Evolutionary conservation across 768 basidiomycete species (phyloP), one percentile per base, ranked within the genome.

Genomic region (Rhodotorula paludigena): DNA sequence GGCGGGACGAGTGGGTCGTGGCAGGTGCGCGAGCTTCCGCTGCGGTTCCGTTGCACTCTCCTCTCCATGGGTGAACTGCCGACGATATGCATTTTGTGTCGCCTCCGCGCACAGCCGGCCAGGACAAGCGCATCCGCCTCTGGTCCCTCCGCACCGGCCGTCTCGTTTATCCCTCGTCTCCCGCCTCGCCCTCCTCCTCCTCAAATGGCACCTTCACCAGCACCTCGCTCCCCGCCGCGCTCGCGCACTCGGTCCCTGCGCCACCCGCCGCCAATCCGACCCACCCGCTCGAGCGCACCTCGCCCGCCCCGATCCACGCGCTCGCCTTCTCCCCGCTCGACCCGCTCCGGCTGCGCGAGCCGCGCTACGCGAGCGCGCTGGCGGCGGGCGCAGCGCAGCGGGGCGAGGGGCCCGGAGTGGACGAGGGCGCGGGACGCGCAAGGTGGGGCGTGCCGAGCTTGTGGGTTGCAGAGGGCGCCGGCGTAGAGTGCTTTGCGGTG

Each of bases 141-240:
- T 72, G 63, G 60, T 72, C 71, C 18, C 71, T 72, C 39, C 59
- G 57, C 16, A 68, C 59, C n/a, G 66, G 70, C 21, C 38, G 11
- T 5, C 36, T 41, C 16, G 20, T 65, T n/a, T n/a, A n/a, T n/a
- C n/a, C n/a, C n/a, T n/a, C n/a, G n/a, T n/a, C n/a, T n/a, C n/a
- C n/a, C 56, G n/a, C 42, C 30, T 33, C 35, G 25, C 9, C 51
- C 36, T 51, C 54, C 54, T 33, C 52, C 16, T 35, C 41, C 6
- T 52, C 41, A 1, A 53, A n/a, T n/a, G n/a, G n/a, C n/a, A n/a
- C n/a, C n/a, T n/a, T n/a, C 55, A 28, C 10, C 52, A 21, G 41
- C 30, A 5, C 41, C 51, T 11, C 2, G 9, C 23, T 35, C n/a
- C 8, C 35, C 20, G 5, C 42, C 52, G 9, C 38, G 23, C 41